Base-by-base conservation (phyloP, 139 green algal species). In the Picochlorum sp. region DNA sequence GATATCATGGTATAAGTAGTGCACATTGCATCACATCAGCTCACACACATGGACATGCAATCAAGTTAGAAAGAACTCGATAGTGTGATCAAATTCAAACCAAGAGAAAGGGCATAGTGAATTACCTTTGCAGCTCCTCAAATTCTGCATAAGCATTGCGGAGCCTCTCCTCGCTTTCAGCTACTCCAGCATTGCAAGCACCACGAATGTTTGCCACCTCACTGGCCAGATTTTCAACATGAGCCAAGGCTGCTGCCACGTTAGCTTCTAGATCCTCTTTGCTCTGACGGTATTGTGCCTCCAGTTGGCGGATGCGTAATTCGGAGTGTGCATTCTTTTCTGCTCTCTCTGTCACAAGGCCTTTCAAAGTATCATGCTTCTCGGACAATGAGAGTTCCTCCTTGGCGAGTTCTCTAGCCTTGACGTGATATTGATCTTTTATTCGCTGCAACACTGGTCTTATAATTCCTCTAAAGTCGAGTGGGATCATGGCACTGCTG, bases 381-480 rank as follows among this genome's bases (percentile, higher is more conserved):
- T 91, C 86, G 36, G 64, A 54, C 29, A 89, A 70, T 29, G 63
- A 67, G 30, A 89, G 67, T 26, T 74, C 65, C 74, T 89, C 82
- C 59, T 86, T 69, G 2, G 16, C 61, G 39, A 88, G 70, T 65
- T 86, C 70, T 13, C 71, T 60, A 6, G 69, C 71, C 31, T 76
- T 70, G 4, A 63, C 69, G 26, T 61, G 55, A 66, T 85, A 85
- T 2, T 25, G 36, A 32, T 93, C 83, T 31, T 64, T 69, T 63
- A 91, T 62, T 4, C 74, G 69, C 57, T 81, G 67, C 47, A 93
- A 58, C 6, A 61, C 78, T 1, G 80, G 76, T 61, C 76, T 74
- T 7, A 93, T 62, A 3, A 73, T 67, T 36, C 75, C 78, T 78
- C 87, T 75, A 22, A 96, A 64, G 71, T 96, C 86, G 10, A 84